These are phyloP conservation scores for Pseudoscleropodium purum DNA, from an alignment of 225 moss, liverwort and hornwort genomes.

Conservation along the genomic window DNA sequence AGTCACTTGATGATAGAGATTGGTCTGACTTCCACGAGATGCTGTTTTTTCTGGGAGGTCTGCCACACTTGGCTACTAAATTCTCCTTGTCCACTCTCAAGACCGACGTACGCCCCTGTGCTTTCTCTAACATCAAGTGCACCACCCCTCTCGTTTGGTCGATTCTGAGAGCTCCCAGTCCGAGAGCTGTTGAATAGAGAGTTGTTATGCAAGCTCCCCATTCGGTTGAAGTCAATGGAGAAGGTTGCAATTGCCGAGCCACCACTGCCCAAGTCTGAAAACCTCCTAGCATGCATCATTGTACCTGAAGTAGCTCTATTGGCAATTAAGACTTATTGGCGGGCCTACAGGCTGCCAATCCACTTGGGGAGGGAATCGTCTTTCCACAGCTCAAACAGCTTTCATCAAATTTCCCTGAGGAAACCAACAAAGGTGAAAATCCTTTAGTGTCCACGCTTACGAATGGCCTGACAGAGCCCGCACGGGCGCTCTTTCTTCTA, in stretches of 20 bases:
- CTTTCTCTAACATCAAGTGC: neutral
- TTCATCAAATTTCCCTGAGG: constrained; percentile 11
- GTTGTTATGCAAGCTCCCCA: neutral
- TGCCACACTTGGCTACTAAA: neutral
- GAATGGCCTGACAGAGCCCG: constrained; percentile 10
- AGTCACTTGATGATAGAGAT: constrained; percentile 5
- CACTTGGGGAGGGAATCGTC: neutral
- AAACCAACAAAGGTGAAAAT: neutral
- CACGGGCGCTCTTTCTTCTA: constrained; percentile 5
- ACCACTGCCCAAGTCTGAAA: constrained; percentile 31
- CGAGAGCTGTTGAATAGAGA: constrained; percentile 5
- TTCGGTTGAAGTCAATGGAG: constrained; percentile 39
- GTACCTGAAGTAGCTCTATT: neutral
- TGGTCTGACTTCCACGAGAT: constrained; percentile 4
- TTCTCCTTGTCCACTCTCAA: constrained; percentile 25
- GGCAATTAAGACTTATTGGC: neutral
- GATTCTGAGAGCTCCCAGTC: neutral
- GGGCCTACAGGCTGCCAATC: neutral
- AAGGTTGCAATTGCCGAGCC: constrained; percentile 18
- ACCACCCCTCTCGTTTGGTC: neutral
- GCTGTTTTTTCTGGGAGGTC: neutral
- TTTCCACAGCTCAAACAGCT: constrained; percentile 1
- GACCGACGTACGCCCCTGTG: neutral
- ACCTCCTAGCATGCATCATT: constrained; percentile 1
- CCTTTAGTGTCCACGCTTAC: constrained; percentile 9